These are phyloP conservation scores for Rhynchosporium agropyri DNA, from an alignment of 2,329 filamentous ascomycete genomes.

Conservation along the genomic window DNA sequence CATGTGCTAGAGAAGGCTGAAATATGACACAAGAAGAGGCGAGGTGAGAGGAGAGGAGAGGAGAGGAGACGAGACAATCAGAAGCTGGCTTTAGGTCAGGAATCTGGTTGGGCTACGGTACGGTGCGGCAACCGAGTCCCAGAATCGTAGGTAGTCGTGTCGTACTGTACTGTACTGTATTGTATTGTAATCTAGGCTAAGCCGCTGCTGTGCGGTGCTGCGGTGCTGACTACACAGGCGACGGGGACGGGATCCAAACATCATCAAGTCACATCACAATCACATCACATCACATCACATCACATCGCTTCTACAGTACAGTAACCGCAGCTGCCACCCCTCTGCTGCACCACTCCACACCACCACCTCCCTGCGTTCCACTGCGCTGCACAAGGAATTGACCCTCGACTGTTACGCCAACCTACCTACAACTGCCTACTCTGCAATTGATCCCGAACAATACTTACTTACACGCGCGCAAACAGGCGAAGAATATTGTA, in stretches of 20 bases:
- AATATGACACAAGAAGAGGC: background rate
- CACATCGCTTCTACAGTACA: background rate
- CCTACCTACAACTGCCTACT: background rate
- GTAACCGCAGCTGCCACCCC: background rate
- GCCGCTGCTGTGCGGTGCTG: background rate
- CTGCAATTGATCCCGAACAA: background rate
- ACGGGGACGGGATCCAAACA: constrained; percentile 10
- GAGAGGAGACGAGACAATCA: background rate
- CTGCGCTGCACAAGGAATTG: constrained; percentile 9
- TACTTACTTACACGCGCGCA: background rate
- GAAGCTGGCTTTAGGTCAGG: background rate
- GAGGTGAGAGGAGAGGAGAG: background rate
- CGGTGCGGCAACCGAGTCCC: too few relatives aligned
- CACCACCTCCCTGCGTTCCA: background rate
- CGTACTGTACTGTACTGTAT: too few relatives aligned
- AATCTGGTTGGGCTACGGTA: background rate
- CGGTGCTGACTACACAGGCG: background rate
- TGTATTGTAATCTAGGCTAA: background rate
- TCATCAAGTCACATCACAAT: constrained; percentile 1
- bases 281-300: background rate
- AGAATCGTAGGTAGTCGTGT: too few relatives aligned
- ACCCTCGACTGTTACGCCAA: constrained; percentile 6
- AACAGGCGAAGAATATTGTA: background rate
- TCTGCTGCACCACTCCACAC: background rate
- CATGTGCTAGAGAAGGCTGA: constrained; percentile 7